Evolutionary conservation across 192 early-diverging fungal species (phyloP).

Genomic region (Coemansia sp.): DNA sequence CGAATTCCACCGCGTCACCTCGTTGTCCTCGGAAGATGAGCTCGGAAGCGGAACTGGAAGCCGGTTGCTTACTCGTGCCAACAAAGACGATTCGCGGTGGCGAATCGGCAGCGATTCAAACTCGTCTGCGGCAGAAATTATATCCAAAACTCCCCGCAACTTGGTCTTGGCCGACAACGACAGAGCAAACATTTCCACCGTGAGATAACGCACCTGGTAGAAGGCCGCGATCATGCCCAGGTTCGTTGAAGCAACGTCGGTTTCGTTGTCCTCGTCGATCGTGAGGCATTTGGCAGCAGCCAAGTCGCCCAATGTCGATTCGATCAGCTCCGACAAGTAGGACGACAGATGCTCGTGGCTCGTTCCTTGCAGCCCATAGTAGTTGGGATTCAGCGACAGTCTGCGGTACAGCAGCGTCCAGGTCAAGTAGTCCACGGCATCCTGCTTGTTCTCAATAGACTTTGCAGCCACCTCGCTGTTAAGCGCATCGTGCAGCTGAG

Average conservation of each 20-base stretch:
- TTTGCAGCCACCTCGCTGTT: slow-evolving; percentile 95
- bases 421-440: slow-evolving; percentile 97
- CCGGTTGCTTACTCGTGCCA: slow-evolving; percentile 78
- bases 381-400: slow-evolving; percentile 95
- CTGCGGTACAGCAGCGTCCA: slow-evolving; percentile 98
- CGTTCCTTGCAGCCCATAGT: slow-evolving; percentile 85
- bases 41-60: slow-evolving; percentile 59
- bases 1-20: slow-evolving; percentile 60
- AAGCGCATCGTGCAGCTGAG: slow-evolving; percentile 94
- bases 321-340: slow-evolving; percentile 92
- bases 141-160: slow-evolving; percentile 87
- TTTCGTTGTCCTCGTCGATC: slow-evolving; percentile 26
- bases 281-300: slow-evolving; percentile 75
- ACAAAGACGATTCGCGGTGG: slow-evolving; percentile 83
- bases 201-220: slow-evolving; percentile 94
- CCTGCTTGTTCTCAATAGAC: slow-evolving; percentile 95
- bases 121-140: slow-evolving; percentile 90
- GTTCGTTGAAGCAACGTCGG: slow-evolving; percentile 72
- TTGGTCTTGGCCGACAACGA: slow-evolving; percentile 85
- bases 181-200: slow-evolving; percentile 90
- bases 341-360: slow-evolving; percentile 87
- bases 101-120: slow-evolving; percentile 90
- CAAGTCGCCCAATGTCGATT: slow-evolving; percentile 84
- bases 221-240: slow-evolving; percentile 97
- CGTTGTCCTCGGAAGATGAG: slow-evolving; percentile 2